phyloP scores from a whole-genome alignment of 257 asterid species.

The Nicotiana noctiflora region DNA sequence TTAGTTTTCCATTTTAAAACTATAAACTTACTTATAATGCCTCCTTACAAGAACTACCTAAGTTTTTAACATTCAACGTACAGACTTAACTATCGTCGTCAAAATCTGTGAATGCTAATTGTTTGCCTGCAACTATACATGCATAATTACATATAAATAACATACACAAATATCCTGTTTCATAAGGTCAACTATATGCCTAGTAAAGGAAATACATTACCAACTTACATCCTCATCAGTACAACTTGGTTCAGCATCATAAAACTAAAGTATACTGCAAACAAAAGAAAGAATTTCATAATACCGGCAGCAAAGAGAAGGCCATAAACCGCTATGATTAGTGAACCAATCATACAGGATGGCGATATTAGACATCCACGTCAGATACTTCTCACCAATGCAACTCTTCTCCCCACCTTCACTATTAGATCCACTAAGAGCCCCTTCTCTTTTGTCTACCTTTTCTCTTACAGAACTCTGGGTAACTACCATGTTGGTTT shows the following conservation, averaged over 20 bases:
- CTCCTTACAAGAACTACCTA: background rate
- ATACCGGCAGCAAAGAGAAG: conserved; percentile 70
- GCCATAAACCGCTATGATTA: conserved; percentile 57
- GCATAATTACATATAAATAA: background rate
- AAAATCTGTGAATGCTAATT: background rate
- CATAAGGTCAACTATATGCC: conserved; percentile 1
- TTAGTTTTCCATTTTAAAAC: background rate
- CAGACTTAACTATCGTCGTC: background rate
- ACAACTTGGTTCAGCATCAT: background rate
- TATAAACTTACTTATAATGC: background rate
- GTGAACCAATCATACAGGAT: conserved; percentile 54
- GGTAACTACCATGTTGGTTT: background rate
- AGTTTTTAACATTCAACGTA: background rate
- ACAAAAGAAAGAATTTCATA: background rate
- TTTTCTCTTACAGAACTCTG: background rate
- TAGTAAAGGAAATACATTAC: conserved; percentile 3
- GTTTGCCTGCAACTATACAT: background rate
- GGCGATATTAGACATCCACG: conserved; percentile 3
- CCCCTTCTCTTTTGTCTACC: background rate
- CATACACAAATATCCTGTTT: background rate
- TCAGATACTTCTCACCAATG: background rate
- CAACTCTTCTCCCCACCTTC: conserved; percentile 3
- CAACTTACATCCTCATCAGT: conserved; percentile 22
- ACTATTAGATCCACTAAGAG: background rate
- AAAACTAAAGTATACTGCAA: background rate